Evolutionary conservation across 176 grass and related monocot species (phyloP).

Genomic region (Dendrocalamus sinicus): DNA sequence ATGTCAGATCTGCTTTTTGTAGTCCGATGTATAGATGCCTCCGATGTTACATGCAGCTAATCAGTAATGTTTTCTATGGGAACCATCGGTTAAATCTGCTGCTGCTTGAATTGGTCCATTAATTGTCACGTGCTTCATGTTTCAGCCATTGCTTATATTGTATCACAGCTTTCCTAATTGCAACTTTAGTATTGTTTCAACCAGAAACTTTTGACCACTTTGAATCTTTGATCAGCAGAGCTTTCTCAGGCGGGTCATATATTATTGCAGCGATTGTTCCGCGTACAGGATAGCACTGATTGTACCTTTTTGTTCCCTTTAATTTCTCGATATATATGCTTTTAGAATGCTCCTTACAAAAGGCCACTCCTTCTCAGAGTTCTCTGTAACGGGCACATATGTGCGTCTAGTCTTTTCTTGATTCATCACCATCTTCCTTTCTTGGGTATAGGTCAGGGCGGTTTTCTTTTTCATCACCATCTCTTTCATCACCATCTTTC

Average conservation of each 20-base stretch:
- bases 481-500: too few relatives aligned
- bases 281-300: conserved; percentile 55
- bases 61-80: neutral
- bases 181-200: conserved; percentile 26
- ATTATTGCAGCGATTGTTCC: conserved; percentile 65
- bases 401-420: conserved; percentile 25
- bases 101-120: neutral
- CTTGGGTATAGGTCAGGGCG: neutral
- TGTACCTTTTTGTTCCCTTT: conserved; percentile 58
- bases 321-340: conserved; percentile 44
- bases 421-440: conserved; percentile 35
- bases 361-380: conserved; percentile 39
- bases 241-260: conserved; percentile 43
- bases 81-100: neutral
- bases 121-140: neutral
- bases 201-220: conserved; percentile 18
- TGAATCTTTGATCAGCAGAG: conserved; percentile 36
- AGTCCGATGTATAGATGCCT: conserved; percentile 13
- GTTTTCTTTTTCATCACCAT: neutral
- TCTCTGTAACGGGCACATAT: conserved; percentile 46
- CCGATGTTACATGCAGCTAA: conserved; percentile 3
- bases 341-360: conserved; percentile 27
- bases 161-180: conserved; percentile 23
- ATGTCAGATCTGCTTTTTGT: conserved; percentile 44
- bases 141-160: conserved; percentile 1